Conservation (phyloP, 257 asterid genomes). For the Nicotiana attenuata region DNA sequence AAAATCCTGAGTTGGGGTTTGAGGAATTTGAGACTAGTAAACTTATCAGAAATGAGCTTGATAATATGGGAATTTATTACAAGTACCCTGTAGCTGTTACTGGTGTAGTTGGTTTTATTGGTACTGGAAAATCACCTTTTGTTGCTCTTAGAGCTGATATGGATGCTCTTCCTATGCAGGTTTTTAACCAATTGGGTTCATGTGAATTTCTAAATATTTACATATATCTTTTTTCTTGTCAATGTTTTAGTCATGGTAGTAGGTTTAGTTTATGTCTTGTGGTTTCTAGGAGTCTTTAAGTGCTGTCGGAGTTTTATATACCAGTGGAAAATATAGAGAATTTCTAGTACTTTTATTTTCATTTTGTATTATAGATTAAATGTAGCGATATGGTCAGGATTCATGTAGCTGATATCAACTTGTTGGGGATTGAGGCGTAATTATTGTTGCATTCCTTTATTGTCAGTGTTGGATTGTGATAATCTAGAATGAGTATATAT, state of each 20-base stretch:
- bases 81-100: slow-evolving; percentile 56
- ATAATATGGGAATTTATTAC: slow-evolving; percentile 47
- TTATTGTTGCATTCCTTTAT: neutral
- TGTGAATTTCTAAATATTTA: neutral
- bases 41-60: slow-evolving; percentile 58
- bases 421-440: neutral
- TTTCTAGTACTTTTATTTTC: neutral
- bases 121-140: slow-evolving; percentile 59
- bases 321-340: no score
- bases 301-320: no score
- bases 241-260: neutral
- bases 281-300: no score
- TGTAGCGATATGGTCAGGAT: neutral
- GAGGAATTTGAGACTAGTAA: slow-evolving; percentile 66
- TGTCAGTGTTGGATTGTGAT: neutral
- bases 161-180: slow-evolving; percentile 70
- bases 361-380: neutral
- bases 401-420: no score
- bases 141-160: slow-evolving; percentile 71
- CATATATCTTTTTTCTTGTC: neutral
- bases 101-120: slow-evolving; percentile 57
- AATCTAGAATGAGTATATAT: neutral
- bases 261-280: no score
- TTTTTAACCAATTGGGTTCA: neutral
- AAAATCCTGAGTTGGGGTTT: slow-evolving; percentile 62